These are phyloP conservation scores for Sporisorium scitamineum DNA, from an alignment of 1,284 basidiomycete species.

Conservation along the genomic window DNA sequence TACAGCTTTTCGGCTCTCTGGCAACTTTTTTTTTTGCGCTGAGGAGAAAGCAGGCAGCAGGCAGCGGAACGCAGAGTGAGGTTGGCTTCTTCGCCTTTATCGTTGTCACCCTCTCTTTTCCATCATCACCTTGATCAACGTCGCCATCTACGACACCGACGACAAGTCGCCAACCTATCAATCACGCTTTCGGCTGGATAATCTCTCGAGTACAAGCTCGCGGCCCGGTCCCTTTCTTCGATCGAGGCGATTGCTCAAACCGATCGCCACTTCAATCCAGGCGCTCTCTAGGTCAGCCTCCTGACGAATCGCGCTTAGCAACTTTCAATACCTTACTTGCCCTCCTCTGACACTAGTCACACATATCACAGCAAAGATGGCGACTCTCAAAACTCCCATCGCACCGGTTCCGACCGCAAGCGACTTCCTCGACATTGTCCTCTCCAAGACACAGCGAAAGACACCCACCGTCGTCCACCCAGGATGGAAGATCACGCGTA, in stretches of 20 bases:
- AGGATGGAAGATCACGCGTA: conserved; percentile 98
- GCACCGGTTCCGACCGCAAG: conserved; percentile 94
- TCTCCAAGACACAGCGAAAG: conserved; percentile 94
- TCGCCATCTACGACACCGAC: conserved; percentile 1
- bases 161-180: not conserved
- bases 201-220: not conserved
- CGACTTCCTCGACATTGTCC: conserved; percentile 93
- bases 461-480: conserved; percentile 84
- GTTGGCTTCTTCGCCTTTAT: not conserved
- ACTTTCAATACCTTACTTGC: not conserved
- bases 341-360: not conserved
- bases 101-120: not conserved
- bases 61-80: not conserved
- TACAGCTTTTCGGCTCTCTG: not conserved
- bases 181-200: not conserved
- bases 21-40: not conserved
- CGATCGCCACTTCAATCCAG: not conserved
- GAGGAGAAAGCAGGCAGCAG: not conserved
- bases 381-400: conserved; percentile 73
- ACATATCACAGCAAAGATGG: conserved; percentile 33
- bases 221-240: not conserved
- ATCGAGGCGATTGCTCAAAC: not conserved
- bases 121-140: conserved; percentile 18
- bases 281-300: not conserved
- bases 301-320: not conserved